A percentile compares a stretch with the other conserved stretches of the same genome.
Evolutionary conservation across 202 grass and related monocot species (phyloP).

Genomic region (Sporobolus alterniflorus): DNA sequence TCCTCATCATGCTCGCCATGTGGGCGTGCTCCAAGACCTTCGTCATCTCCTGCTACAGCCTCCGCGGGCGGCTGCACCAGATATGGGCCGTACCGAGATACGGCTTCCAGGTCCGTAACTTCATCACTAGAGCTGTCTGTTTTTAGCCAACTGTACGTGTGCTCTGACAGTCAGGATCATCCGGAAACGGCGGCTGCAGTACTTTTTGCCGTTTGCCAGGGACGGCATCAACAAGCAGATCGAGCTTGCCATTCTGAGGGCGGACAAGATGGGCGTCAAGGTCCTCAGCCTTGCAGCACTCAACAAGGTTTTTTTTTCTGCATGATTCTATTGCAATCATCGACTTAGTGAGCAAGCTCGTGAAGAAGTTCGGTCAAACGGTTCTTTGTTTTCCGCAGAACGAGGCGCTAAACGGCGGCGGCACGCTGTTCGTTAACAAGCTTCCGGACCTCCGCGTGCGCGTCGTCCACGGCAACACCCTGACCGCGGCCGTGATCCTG

Average conservation of each 20-base stretch:
- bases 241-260: slow-evolving; percentile 81
- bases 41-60: slow-evolving; percentile 61
- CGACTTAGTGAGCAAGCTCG: no score
- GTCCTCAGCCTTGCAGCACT: slow-evolving; percentile 92
- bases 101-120: slow-evolving; percentile 66
- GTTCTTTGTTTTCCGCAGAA: slow-evolving; percentile 51
- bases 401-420: slow-evolving; percentile 84
- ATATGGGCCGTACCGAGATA: slow-evolving; percentile 71
- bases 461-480: slow-evolving; percentile 89
- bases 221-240: slow-evolving; percentile 89
- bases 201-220: slow-evolving; percentile 79
- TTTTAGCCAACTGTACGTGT: no score
- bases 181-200: slow-evolving; percentile 36
- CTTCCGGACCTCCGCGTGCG: slow-evolving; percentile 76
- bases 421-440: slow-evolving; percentile 92
- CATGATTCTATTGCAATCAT: no score
- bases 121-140: no score
- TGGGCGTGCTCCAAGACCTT: slow-evolving; percentile 90
- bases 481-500: slow-evolving; percentile 84
- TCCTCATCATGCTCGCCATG: slow-evolving; percentile 60
- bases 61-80: slow-evolving; percentile 59
- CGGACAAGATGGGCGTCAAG: slow-evolving; percentile 70
- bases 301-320: slow-evolving; percentile 60
- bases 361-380: no score
- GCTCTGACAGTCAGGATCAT: no score